Evolutionary conservation across 31 red algal genomes (phyloP).

Genomic region (Porphyra umbilicalis): DNA sequence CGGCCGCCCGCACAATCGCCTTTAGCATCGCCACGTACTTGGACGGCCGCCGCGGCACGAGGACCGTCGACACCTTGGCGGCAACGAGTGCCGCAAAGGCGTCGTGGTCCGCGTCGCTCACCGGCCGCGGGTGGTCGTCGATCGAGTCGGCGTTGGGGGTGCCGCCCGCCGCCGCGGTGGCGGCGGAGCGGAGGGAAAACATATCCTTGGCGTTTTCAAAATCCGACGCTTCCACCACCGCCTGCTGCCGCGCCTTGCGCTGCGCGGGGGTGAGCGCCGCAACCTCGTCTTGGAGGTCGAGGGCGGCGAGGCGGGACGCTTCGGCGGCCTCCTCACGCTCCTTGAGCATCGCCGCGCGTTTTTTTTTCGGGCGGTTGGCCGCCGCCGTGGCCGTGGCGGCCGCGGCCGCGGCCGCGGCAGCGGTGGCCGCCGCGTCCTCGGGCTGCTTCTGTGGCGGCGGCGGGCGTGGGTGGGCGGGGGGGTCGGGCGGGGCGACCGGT

Average conservation of each 20-base stretch:
- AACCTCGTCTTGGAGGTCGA: slow-evolving; percentile 39
- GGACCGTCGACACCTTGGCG: slow-evolving; percentile 21
- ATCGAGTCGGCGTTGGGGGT: slow-evolving; percentile 16
- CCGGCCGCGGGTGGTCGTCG: slow-evolving; percentile 21
- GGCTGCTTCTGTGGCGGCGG: too few species aligned
- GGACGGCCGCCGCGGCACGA: slow-evolving; percentile 34
- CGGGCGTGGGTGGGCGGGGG: too few species aligned
- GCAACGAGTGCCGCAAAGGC: slow-evolving; percentile 46
- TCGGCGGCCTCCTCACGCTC: slow-evolving; percentile 34
- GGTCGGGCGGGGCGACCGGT: too few species aligned
- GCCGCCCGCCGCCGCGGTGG: slow-evolving; percentile 14
- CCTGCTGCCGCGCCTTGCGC: slow-evolving; percentile 40
- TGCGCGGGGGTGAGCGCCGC: slow-evolving; percentile 29
- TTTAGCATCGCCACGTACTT: slow-evolving; percentile 59
- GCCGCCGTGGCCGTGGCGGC: not conserved
- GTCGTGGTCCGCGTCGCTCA: slow-evolving; percentile 30
- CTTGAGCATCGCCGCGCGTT: slow-evolving; percentile 18
- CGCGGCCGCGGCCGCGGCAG: not conserved
- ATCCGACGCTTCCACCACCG: slow-evolving; percentile 60
- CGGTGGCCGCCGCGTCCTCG: not conserved
- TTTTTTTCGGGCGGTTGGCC: not conserved
- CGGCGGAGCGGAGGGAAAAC: slow-evolving; percentile 4
- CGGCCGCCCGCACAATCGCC: slow-evolving; percentile 22
- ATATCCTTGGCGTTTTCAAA: slow-evolving; percentile 57
- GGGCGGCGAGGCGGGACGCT: slow-evolving; percentile 10